Conservation (phyloP, 805 yeast genomes). For the Clavispora fructus region DNA sequence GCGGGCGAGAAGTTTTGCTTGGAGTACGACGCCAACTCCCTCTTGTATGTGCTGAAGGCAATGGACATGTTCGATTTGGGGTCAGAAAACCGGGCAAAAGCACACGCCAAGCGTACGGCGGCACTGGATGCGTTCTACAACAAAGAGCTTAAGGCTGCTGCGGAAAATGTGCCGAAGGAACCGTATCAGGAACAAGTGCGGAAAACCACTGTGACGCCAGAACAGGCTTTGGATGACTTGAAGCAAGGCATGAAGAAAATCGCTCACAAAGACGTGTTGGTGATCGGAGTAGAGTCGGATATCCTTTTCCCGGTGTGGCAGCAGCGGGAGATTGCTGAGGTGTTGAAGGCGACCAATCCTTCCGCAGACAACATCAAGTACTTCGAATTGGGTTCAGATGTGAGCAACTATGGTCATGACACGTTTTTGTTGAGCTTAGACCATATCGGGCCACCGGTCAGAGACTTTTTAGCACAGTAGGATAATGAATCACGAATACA, state of each 20-base stretch:
- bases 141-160: background rate
- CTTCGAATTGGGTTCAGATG: conserved; percentile 69
- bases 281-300: conserved; percentile 91
- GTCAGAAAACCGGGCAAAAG: conserved; percentile 37
- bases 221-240: conserved; percentile 58
- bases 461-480: conserved; percentile 45
- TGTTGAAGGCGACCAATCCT: conserved; percentile 32
- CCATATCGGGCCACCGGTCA: conserved; percentile 74
- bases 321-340: conserved; percentile 72
- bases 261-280: conserved; percentile 60
- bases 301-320: conserved; percentile 93
- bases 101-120: conserved; percentile 34
- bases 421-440: conserved; percentile 78
- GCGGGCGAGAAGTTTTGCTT: conserved; percentile 91
- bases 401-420: conserved; percentile 86
- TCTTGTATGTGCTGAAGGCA: conserved; percentile 83
- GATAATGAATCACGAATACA: background rate
- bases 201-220: conserved; percentile 42
- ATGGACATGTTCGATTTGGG: conserved; percentile 93
- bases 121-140: conserved; percentile 23
- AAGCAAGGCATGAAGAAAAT: conserved; percentile 59
- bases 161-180: conserved; percentile 34
- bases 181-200: conserved; percentile 54
- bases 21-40: conserved; percentile 87
- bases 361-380: conserved; percentile 44